Conservation (phyloP, 495 filamentous ascomycete species). For the Podospora sp. region DNA sequence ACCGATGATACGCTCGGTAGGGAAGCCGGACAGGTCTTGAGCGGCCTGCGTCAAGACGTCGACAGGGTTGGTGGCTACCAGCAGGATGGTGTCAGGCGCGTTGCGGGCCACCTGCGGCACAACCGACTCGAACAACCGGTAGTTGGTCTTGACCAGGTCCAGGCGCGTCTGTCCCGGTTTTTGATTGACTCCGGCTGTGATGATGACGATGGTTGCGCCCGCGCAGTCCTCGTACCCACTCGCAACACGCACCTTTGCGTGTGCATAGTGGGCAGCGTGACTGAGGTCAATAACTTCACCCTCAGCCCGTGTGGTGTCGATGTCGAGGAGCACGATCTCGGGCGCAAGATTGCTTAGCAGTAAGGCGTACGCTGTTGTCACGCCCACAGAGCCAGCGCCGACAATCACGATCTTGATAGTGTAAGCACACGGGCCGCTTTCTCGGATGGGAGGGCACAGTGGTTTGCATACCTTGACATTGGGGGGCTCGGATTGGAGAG, state of each 20-base stretch:
- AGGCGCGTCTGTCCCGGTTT: slow-evolving; percentile 38
- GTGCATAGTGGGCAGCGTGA: slow-evolving; percentile 41
- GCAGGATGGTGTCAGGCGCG: slow-evolving; percentile 37
- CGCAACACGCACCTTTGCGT: slow-evolving; percentile 36
- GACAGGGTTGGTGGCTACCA: slow-evolving; percentile 40
- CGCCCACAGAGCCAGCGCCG: slow-evolving; percentile 58
- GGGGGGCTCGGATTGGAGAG: not conserved
- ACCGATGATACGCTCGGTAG: slow-evolving; percentile 35
- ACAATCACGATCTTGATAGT: slow-evolving; percentile 44
- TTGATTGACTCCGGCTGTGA: slow-evolving; percentile 44
- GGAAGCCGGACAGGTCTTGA: slow-evolving; percentile 31
- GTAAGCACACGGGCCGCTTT: too few species aligned
- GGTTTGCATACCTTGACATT: not conserved
- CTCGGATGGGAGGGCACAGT: too few species aligned
- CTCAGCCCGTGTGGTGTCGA: slow-evolving; percentile 36
- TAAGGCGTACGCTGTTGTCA: slow-evolving; percentile 57
- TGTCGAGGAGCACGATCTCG: slow-evolving; percentile 51
- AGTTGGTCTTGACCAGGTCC: slow-evolving; percentile 38
- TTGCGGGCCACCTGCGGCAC: slow-evolving; percentile 31
- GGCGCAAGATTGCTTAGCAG: slow-evolving; percentile 53
- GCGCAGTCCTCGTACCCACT: slow-evolving; percentile 42
- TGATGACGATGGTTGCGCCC: slow-evolving; percentile 59
- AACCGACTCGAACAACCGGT: slow-evolving; percentile 29
- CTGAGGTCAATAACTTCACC: slow-evolving; percentile 45
- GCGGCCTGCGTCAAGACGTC: slow-evolving; percentile 40